Conservation (phyloP, 306 rosid species). For the Vicia sativa region DNA sequence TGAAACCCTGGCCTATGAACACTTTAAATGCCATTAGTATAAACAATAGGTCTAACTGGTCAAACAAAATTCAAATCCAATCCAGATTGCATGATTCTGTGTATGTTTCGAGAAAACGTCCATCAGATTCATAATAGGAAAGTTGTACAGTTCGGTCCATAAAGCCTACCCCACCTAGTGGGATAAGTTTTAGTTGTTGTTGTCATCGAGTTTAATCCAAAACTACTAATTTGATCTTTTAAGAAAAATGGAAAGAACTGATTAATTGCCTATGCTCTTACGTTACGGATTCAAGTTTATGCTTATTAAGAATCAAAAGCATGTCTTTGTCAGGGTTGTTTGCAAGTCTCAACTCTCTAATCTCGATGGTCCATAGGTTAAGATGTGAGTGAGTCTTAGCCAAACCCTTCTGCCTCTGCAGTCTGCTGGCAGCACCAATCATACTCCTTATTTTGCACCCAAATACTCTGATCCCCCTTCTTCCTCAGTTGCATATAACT, state of each 20-base stretch:
- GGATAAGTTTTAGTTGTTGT: not conserved
- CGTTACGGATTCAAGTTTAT: not conserved
- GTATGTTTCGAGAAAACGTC: no score
- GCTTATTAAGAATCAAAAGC: not conserved
- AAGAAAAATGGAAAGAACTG: not conserved
- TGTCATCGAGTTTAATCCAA: no score
- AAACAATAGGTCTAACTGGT: not conserved
- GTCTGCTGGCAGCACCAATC: not conserved
- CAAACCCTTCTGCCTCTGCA: slow-evolving; percentile 2
- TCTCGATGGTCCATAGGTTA: not conserved
- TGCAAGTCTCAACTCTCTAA: not conserved
- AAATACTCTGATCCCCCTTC: not conserved
- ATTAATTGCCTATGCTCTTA: not conserved
- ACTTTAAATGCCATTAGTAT: not conserved
- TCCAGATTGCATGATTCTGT: no score
- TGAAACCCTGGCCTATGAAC: not conserved
- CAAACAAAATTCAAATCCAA: not conserved
- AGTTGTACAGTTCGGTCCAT: not conserved
- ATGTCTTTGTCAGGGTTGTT: not conserved
- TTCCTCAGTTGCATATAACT: not conserved
- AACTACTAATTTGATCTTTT: not conserved
- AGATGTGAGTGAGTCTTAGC: not conserved
- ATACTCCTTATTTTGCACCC: not conserved
- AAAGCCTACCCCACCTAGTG: not conserved
- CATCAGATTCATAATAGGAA: not conserved